These are phyloP conservation scores for Syncephalastrum sp. DNA, from an alignment of 371 early-diverging fungal species.

Conservation along the genomic window DNA sequence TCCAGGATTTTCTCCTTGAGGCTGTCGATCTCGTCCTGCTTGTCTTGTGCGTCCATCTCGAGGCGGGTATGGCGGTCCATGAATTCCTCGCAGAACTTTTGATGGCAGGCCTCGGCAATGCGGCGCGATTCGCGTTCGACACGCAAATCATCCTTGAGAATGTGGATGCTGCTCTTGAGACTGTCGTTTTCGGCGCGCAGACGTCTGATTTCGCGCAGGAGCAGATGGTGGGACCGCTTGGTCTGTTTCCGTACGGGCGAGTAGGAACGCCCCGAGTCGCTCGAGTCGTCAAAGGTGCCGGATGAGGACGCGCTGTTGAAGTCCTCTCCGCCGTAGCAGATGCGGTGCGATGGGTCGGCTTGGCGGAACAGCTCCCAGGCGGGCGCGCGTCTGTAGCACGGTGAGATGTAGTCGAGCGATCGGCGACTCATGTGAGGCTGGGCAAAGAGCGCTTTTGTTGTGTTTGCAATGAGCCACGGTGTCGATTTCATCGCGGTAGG, in stretches of 20 bases:
- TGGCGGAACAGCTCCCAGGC: too few species aligned
- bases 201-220: constrained; percentile 42
- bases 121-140: constrained; percentile 33
- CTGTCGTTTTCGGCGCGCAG: constrained; percentile 39
- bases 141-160: constrained; percentile 38
- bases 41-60: constrained; percentile 30
- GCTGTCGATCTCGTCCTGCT: constrained; percentile 27
- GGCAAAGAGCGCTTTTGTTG: too few species aligned
- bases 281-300: not conserved
- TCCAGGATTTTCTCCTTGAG: constrained; percentile 26
- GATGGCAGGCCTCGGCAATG: constrained; percentile 38
- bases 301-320: constrained; percentile 11
- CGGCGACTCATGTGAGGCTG: too few species aligned
- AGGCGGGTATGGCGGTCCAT: constrained; percentile 22
- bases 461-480: too few species aligned
- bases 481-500: too few species aligned
- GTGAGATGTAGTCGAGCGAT: too few species aligned
- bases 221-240: constrained; percentile 19
- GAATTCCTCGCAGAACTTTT: constrained; percentile 31
- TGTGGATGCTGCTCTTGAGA: constrained; percentile 29
- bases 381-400: too few species aligned
- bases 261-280: constrained; percentile 3
- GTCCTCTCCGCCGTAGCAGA: too few species aligned
- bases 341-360: too few species aligned
- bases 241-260: constrained; percentile 15